Conservation (phyloP, 176 grass and related monocot species). For the Raddia guianensis region DNA sequence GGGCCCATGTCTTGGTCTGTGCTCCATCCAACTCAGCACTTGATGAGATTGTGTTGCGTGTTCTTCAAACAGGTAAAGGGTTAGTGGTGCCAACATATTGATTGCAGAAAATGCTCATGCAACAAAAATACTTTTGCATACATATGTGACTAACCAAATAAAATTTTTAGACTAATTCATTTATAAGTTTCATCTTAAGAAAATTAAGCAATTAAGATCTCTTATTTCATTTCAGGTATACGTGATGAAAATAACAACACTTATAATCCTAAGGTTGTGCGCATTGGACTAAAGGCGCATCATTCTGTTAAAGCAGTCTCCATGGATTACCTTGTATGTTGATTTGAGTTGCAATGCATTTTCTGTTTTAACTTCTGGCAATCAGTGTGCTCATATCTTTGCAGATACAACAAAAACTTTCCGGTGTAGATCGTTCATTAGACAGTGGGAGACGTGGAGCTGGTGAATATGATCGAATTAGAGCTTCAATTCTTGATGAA, state of each 20-base stretch:
- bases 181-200: neutral
- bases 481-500: constrained; percentile 86
- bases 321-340: constrained; percentile 94
- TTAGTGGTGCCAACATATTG: constrained; percentile 24
- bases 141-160: constrained; percentile 6
- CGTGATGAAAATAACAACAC: constrained; percentile 87
- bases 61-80: constrained; percentile 75
- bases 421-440: constrained; percentile 58
- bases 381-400: constrained; percentile 41
- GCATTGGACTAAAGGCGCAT: constrained; percentile 90
- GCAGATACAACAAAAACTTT: constrained; percentile 86
- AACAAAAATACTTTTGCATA: constrained; percentile 15
- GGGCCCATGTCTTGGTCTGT: constrained; percentile 94
- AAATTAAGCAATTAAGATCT: constrained; percentile 33
- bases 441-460: constrained; percentile 60
- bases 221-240: constrained; percentile 62
- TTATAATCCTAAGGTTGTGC: constrained; percentile 96
- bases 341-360: constrained; percentile 36
- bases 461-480: constrained; percentile 71
- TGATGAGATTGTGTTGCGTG: constrained; percentile 93
- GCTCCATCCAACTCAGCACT: constrained; percentile 97
- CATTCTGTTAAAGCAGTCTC: constrained; percentile 97
- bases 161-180: neutral
- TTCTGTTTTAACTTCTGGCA: constrained; percentile 42
- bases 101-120: neutral